Evolutionary conservation across 148 eudicot species (phyloP), one percentile per base, ranked within the genome.

Genomic region (Rhododendron griersonianum): DNA sequence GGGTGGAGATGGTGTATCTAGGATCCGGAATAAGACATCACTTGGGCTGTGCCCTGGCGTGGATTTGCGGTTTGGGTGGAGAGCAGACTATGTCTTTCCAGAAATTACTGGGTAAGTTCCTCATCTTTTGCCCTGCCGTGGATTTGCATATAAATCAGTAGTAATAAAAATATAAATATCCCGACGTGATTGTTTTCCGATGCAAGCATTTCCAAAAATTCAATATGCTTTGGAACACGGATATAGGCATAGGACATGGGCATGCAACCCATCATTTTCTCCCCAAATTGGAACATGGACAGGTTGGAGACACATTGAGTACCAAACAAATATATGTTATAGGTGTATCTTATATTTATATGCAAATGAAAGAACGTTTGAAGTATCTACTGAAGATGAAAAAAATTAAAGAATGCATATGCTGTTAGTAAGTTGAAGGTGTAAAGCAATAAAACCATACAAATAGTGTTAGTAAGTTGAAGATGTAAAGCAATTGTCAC

Each of bases 61-160:
- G 83, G 98, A 95, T 90, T 90, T 96, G 23, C 94, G 99, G 78
- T 96, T 95, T 86, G 98, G 96, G 67, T 96, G 99, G 99, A 93
- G 91, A 88, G 99, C 99, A 5, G 98, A 96, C 87, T 96, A 93
- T 90, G 94, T 93, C 90, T 92, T 96, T 85, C 99, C 99, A 25
- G 98, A 94, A 89, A 67, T 96, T 84, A 94, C 94, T 11, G 99
- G 99, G 98, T 90, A 90, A 90, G 91, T 85, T 83, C 48, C 15
- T 71, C 35, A 69, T 80, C 33, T 47, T 81, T 57, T 80, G 50
- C 76, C 0, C 35, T 30, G 35, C 2, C 35, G 35, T 33, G 35
- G 35, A 33, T 33, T 33, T 33, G 35, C 35, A 33, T 33, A 33
- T 33, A 8, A 71, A 61, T 84, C 53, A 73, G 5, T 75, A 30